phyloP scores from a whole-genome alignment of 129 eudicot species.

The Helianthus annuus region DNA sequence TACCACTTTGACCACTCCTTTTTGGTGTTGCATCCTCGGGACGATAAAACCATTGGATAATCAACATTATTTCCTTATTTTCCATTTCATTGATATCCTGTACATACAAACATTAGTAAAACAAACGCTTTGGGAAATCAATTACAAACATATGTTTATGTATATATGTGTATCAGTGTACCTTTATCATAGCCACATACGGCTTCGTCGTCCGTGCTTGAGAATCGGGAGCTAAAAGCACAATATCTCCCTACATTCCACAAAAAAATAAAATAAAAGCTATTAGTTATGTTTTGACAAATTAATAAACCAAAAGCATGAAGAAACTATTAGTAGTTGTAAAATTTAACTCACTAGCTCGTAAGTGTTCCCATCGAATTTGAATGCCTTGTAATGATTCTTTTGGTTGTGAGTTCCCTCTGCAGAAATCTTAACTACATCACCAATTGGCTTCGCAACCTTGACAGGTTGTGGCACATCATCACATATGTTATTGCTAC shows the following conservation, averaged over 20 bases:
- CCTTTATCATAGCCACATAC: constrained; percentile 78
- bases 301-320: background rate
- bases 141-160: background rate
- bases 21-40: constrained; percentile 73
- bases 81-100: constrained; percentile 58
- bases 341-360: constrained; percentile 39
- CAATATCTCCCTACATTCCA: constrained; percentile 60
- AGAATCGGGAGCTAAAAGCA: constrained; percentile 58
- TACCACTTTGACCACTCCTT: constrained; percentile 59
- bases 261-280: background rate
- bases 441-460: constrained; percentile 44
- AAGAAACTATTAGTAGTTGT: background rate
- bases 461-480: background rate
- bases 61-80: constrained; percentile 53
- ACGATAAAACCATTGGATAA: constrained; percentile 83
- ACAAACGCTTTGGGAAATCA: background rate
- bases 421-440: constrained; percentile 47
- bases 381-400: constrained; percentile 36
- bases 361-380: constrained; percentile 46
- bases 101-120: background rate
- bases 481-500: background rate
- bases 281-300: background rate
- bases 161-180: constrained; percentile 4
- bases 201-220: constrained; percentile 50
- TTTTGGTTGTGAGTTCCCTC: constrained; percentile 36